Percentiles rank a stretch among this genome's conserved stretches.
Evolutionary conservation across 306 rosid genomes (phyloP).

Genomic region (Gleditsia sinensis): DNA sequence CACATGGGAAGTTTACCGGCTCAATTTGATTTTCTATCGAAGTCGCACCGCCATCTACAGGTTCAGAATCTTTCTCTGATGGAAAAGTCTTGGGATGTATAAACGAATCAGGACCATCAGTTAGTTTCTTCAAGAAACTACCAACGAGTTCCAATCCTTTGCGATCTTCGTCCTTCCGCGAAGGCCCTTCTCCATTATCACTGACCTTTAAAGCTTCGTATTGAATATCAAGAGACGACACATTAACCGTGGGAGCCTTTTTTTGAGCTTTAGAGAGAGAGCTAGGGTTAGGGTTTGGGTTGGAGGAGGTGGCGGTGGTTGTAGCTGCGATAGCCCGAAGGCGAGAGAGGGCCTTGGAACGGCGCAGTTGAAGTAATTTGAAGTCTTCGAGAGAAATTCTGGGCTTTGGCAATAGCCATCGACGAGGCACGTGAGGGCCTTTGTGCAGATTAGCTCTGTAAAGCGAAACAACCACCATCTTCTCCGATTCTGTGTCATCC

Average conservation of each 20-base stretch:
- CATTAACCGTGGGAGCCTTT: constrained; percentile 27
- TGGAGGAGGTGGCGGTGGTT: constrained; percentile 34
- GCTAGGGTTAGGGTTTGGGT: constrained; percentile 15
- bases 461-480: constrained; percentile 88
- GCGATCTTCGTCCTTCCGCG: constrained; percentile 37
- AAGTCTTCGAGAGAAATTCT: constrained; percentile 74
- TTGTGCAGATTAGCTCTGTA: constrained; percentile 97
- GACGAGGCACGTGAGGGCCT: constrained; percentile 77
- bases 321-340: constrained; percentile 19
- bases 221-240: constrained; percentile 6
- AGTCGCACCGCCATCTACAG: constrained; percentile 34
- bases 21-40: constrained; percentile 34
- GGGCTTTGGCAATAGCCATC: constrained; percentile 81
- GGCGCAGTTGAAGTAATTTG: constrained; percentile 71
- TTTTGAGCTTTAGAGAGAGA: not conserved
- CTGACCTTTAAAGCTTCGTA: constrained; percentile 28
- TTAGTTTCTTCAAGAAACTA: constrained; percentile 36
- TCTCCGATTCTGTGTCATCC: constrained; percentile 15
- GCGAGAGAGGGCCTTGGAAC: constrained; percentile 77
- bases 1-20: constrained; percentile 40
- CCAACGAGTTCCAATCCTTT: constrained; percentile 31
- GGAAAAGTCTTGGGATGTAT: constrained; percentile 24
- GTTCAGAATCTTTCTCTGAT: constrained; percentile 41
- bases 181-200: constrained; percentile 54
- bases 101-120: constrained; percentile 38